Percentiles rank a stretch among this genome's conserved stretches.
These are phyloP conservation scores for Rhodotorula kratochvilovae DNA, from an alignment of 768 basidiomycete species.

Conservation along the genomic window DNA sequence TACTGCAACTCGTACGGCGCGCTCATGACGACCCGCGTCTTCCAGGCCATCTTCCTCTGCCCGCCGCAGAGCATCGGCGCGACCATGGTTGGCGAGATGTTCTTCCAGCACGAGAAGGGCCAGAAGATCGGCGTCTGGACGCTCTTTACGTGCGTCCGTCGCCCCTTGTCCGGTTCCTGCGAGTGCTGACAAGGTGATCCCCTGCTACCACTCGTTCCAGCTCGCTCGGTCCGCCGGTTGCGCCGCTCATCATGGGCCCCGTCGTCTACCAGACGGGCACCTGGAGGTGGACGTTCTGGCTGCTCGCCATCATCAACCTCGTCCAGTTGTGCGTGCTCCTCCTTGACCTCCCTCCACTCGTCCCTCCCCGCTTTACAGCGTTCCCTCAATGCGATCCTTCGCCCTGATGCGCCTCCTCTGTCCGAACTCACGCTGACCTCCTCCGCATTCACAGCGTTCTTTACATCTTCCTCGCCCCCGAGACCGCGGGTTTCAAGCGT, in stretches of 20 bases:
- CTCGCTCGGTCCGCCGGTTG: conserved; percentile 26
- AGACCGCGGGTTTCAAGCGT: conserved; percentile 33
- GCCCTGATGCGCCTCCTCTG: too few relatives aligned
- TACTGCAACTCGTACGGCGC: conserved; percentile 32
- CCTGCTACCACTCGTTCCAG: too few relatives aligned
- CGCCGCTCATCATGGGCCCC: conserved; percentile 4
- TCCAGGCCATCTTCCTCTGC: conserved; percentile 31
- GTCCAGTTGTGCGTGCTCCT: conserved; percentile 7
- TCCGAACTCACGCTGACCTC: too few relatives aligned
- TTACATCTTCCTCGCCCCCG: conserved; percentile 28
- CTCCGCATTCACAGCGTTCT: conserved; percentile 13
- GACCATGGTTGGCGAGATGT: conserved; percentile 32
- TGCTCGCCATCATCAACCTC: conserved; percentile 23
- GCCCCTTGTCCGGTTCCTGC: not conserved
- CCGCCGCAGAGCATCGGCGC: conserved; percentile 31
- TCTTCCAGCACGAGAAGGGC: conserved; percentile 37
- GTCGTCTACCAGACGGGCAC: conserved; percentile 14
- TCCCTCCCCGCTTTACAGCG: too few relatives aligned
- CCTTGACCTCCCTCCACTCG: conserved; percentile 8
- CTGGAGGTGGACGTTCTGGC: conserved; percentile 29
- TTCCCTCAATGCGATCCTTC: too few relatives aligned
- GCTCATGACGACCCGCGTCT: conserved; percentile 29
- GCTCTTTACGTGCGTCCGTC: not conserved
- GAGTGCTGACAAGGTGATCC: not conserved
- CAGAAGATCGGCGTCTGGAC: conserved; percentile 34